These are phyloP conservation scores for Penicillium vulpinum DNA, from an alignment of 2,329 filamentous ascomycete genomes.

Conservation along the genomic window DNA sequence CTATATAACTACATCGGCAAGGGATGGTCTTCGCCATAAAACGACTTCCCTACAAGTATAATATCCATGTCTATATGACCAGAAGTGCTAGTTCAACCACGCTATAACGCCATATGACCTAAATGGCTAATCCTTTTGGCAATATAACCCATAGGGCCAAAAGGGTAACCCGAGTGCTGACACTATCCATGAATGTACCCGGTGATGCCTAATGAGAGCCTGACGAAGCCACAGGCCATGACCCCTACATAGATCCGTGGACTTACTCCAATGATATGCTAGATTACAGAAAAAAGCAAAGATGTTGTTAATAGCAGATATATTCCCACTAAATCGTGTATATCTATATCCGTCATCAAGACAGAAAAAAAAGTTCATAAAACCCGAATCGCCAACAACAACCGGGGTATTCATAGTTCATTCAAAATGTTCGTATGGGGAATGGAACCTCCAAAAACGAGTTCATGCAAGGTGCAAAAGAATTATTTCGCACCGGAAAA, in stretches of 20 bases:
- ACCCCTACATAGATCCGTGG: background rate
- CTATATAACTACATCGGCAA: background rate
- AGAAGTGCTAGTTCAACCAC: background rate
- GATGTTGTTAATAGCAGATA: constrained; percentile 1
- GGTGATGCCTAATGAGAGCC: background rate
- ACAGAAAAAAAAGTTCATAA: constrained; percentile 13
- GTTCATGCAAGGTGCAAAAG: constrained; percentile 13
- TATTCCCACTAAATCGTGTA: constrained; percentile 12
- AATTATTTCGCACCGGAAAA: constrained; percentile 3
- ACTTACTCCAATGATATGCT: background rate
- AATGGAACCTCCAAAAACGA: constrained; percentile 19
- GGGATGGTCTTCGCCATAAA: background rate
- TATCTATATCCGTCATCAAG: constrained; percentile 22
- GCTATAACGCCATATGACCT: background rate
- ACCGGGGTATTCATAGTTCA: constrained; percentile 36
- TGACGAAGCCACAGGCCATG: background rate
- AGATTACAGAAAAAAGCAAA: background rate
- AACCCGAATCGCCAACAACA: constrained; percentile 22
- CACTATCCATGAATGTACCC: background rate
- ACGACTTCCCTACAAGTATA: no score
- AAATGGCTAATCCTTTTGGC: background rate
- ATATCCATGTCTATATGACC: no score
- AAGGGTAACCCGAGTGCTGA: background rate
- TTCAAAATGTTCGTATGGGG: constrained; percentile 16
- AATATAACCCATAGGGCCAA: background rate